Evolutionary conservation across 345 rosid genomes (phyloP), one percentile per base, ranked within the genome.

Genomic region (Syzygium aromaticum): DNA sequence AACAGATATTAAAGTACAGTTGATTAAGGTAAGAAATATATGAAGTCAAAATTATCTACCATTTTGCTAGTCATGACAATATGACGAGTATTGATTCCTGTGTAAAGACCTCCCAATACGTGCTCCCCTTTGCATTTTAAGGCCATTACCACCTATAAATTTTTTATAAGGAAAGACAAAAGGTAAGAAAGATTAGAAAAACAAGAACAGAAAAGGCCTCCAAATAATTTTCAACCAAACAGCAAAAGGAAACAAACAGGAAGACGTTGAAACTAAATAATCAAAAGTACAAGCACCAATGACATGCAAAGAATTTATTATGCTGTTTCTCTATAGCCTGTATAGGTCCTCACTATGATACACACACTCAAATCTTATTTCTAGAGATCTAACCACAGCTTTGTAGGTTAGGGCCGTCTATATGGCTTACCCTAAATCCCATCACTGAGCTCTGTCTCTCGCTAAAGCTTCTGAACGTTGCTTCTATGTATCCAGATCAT

Each of bases 11-110:
- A 51, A 84, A 22, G 56, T 4, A 33, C 77, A 84, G 30, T 51
- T 73, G 86, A 15, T 15, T 83, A 46, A 49, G 25, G 80, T 22
- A 51, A 89, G 4, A 82, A 52, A 84, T 40, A 12, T 46, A 54
- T 38, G 51, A 46, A 30, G 73, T 51, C 15, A 89, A 17, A 77
- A 77, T 78, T n/a, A 54, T 56, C 27, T 93, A 98, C 99, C 99
- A 98, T 96, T 93, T 94, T 96, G 98, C 99, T 97, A 51, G 99
- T 89, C 98, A 94, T 94, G 87, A 93, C 93, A 88, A 97, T 96
- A 85, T 96, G 98, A 33, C 91, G 92, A 16, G 95, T 92, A 91
- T 95, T 91, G 30, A 97, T 94, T 89, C 99, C 99, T 10, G 97
- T 94, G 88, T 87, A 92, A 6, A 96, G 93, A 30, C 99, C 99